phyloP scores from a whole-genome alignment of 305 asterid species.

The Vinca major region DNA sequence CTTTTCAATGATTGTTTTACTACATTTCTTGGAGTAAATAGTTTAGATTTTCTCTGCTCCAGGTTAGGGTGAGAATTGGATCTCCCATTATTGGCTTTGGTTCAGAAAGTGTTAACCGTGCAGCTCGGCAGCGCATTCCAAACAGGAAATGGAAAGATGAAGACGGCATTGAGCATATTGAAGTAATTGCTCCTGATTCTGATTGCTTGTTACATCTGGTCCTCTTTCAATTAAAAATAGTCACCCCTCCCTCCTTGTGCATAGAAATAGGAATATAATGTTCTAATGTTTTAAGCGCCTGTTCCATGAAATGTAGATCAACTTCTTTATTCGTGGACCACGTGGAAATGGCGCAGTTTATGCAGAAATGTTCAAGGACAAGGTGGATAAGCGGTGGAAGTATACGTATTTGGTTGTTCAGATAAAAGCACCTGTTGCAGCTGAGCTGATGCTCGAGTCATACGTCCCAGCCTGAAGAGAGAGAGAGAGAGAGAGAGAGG shows the following conservation, averaged over 20 bases:
- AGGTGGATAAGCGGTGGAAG: constrained; percentile 75
- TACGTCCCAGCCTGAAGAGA: constrained; percentile 59
- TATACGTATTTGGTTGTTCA: constrained; percentile 70
- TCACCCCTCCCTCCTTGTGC: neutral
- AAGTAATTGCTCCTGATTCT: constrained; percentile 31
- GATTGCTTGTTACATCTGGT: neutral
- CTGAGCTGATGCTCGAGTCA: constrained; percentile 85
- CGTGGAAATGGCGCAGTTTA: constrained; percentile 76
- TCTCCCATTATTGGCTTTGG: constrained; percentile 86
- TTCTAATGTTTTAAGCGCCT: neutral
- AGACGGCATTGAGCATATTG: constrained; percentile 73
- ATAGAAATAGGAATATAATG: too few relatives aligned
- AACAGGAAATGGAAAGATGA: constrained; percentile 70
- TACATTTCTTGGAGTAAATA: constrained; percentile 8
- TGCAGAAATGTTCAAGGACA: constrained; percentile 84
- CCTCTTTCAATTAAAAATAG: neutral
- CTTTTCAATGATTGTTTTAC: neutral
- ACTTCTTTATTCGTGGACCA: constrained; percentile 81
- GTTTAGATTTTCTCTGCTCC: constrained; percentile 19
- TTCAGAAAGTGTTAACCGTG: constrained; percentile 84
- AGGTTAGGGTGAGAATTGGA: constrained; percentile 83
- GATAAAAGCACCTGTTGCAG: constrained; percentile 53
- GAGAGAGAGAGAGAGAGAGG: too few relatives aligned
- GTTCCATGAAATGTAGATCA: constrained; percentile 37
- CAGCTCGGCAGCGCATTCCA: constrained; percentile 89